phyloP scores from a whole-genome alignment of 202 grass and related monocot species.

The Alloteropsis angusta region DNA sequence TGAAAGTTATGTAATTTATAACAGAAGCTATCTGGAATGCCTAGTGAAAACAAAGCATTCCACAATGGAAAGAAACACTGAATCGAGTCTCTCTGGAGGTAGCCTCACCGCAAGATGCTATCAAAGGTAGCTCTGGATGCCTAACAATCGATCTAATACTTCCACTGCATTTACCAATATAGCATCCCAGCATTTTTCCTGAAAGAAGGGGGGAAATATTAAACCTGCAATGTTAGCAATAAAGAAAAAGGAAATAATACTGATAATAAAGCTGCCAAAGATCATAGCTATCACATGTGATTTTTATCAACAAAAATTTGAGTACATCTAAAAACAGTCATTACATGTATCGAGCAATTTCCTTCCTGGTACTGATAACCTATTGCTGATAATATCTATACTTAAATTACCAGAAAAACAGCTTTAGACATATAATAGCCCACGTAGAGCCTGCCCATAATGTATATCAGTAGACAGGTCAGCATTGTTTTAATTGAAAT shows the following conservation, averaged over 20 bases:
- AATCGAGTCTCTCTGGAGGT: not conserved
- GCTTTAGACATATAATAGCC: not conserved
- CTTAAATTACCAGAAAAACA: not conserved
- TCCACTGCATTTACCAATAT: slow-evolving; percentile 84
- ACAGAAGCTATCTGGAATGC: not conserved
- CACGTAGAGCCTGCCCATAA: not conserved
- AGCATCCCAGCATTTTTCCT: slow-evolving; percentile 92
- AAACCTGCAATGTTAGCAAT: not conserved
- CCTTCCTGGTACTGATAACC: not conserved
- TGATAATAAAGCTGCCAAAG: not conserved
- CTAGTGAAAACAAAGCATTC: not conserved
- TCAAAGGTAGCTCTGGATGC: slow-evolving; percentile 73
- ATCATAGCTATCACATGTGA: not conserved
- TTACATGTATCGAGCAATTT: not conserved
- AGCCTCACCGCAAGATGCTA: slow-evolving; percentile 85
- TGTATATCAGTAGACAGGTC: not conserved
- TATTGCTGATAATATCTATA: not conserved
- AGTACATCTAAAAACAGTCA: not conserved
- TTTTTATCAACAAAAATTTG: not conserved
- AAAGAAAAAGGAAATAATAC: not conserved
- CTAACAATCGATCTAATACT: slow-evolving; percentile 92
- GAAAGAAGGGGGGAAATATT: not conserved
- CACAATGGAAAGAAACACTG: not conserved
- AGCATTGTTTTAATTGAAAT: not conserved
- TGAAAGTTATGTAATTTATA: not conserved